Evolutionary conservation across 2,329 filamentous ascomycete genomes (phyloP), one percentile per base, ranked within the genome.

Genomic region (Colletotrichum sublineola): DNA sequence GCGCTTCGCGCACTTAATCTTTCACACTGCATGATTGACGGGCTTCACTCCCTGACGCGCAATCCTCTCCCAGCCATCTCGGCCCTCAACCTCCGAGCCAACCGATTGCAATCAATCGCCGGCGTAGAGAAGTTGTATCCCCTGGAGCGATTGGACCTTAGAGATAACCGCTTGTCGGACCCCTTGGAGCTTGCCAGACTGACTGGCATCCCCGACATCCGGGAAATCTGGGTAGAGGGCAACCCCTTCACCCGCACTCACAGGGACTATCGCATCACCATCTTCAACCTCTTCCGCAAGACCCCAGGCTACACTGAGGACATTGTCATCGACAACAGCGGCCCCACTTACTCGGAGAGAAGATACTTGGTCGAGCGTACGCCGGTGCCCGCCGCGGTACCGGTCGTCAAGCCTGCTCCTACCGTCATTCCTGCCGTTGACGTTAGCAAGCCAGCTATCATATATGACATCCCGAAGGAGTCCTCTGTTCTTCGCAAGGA

Each of bases 1-100:
- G 92, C 94, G 38, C 88, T 99, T n/a, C 91, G 95, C 75, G 95
- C 96, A 33, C 85, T 99, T 66, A 98, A 99, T 78, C 87, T 99
- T 36, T 97, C 96, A 5, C 93, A 97, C 78, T 98, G 96, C 86
- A 98, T 98, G 95, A 98, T 99, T 74, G 94, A 96, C 77, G 96
- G 95, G 20, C 86, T 99, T 68, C 93, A 97, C 77, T 97, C 96
- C 2, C 86, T 99, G 53, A 91, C 91, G 2, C 91, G 93, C 74
- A 96, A 93, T 77, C 94, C 96, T 15, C 87, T 99, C 6, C 96
- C 96, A 38, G 96, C 96, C 29, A 97, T 99, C 74, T 97, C 94
- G 1, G 95, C 95, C 1, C 86, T 99, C 69, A 98, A 98, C 78
- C 88, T 99, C 67, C 92, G 96, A 69, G 94, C 91, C 62, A 99